Percentiles rank a stretch among this genome's conserved stretches.
Evolutionary conservation across 768 basidiomycete genomes (phyloP).

Genomic region (Tremella mesenterica): DNA sequence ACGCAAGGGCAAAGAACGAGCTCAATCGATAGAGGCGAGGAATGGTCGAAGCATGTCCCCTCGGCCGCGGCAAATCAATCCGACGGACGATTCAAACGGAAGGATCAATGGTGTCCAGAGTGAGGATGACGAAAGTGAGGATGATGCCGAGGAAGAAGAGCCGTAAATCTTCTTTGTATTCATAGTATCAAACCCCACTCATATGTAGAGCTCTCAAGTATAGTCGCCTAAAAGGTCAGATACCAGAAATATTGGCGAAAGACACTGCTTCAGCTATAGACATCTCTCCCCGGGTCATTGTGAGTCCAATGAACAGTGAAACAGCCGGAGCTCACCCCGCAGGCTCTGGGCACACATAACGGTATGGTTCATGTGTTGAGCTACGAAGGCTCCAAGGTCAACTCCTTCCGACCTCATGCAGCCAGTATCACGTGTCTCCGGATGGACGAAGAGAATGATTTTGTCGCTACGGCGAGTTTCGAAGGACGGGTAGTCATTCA

Average conservation of each 20-base stretch:
- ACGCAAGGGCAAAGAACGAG: slow-evolving; percentile 18
- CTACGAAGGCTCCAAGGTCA: slow-evolving; percentile 67
- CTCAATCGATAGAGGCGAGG: not conserved
- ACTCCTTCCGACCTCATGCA: slow-evolving; percentile 80
- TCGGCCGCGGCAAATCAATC: not conserved
- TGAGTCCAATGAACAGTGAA: slow-evolving; percentile 32
- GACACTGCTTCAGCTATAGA: slow-evolving; percentile 79
- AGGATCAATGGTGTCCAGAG: not conserved
- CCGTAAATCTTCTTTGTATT: slow-evolving; percentile 53
- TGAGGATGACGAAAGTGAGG: slow-evolving; percentile 21
- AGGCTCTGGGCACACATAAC: slow-evolving; percentile 87
- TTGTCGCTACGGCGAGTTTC: slow-evolving; percentile 82
- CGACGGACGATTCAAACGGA: not conserved
- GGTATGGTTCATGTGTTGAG: slow-evolving; percentile 85
- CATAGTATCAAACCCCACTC: not conserved
- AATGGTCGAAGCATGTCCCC: too few relatives aligned
- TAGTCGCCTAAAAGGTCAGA: slow-evolving; percentile 62
- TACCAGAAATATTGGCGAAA: slow-evolving; percentile 72
- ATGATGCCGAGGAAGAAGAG: slow-evolving; percentile 61
- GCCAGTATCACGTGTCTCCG: slow-evolving; percentile 79
- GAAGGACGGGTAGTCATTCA: slow-evolving; percentile 90
- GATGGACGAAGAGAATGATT: slow-evolving; percentile 75
- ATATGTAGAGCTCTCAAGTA: slow-evolving; percentile 62
- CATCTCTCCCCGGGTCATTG: slow-evolving; percentile 65
- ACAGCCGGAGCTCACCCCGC: slow-evolving; percentile 4